These are phyloP conservation scores for Rhododendron griersonianum DNA, from an alignment of 148 eudicot genomes.

Conservation along the genomic window DNA sequence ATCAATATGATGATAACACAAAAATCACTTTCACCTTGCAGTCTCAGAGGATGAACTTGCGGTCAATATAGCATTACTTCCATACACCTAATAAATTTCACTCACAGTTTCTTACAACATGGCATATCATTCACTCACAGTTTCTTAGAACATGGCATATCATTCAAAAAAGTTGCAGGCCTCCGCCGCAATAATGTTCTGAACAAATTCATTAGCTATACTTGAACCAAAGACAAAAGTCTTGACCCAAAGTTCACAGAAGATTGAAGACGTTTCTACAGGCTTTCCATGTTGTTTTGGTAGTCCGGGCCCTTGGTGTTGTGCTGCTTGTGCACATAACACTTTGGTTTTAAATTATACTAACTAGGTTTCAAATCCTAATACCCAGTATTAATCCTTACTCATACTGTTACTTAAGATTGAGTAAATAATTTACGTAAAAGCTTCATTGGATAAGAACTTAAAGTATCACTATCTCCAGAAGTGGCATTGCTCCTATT, in stretches of 20 bases:
- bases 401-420: not conserved
- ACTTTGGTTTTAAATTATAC: no score
- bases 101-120: not conserved
- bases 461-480: not conserved
- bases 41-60: not conserved
- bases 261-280: not conserved
- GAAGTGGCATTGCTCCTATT: not conserved
- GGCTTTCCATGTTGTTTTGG: not conserved
- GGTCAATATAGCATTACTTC: not conserved
- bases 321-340: no score
- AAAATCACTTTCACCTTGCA: no score
- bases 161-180: not conserved
- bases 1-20: no score
- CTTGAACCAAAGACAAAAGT: no score
- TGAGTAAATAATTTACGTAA: not conserved
- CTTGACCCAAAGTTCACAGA: not conserved
- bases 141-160: not conserved
- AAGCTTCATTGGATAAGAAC: not conserved
- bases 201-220: not conserved
- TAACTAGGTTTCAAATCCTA: not conserved
- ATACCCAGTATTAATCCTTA: not conserved
- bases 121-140: not conserved
- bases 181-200: not conserved
- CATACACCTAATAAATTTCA: no score
- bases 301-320: no score